phyloP scores from a whole-genome alignment of 345 rosid species.

The Raphanus sativus region DNA sequence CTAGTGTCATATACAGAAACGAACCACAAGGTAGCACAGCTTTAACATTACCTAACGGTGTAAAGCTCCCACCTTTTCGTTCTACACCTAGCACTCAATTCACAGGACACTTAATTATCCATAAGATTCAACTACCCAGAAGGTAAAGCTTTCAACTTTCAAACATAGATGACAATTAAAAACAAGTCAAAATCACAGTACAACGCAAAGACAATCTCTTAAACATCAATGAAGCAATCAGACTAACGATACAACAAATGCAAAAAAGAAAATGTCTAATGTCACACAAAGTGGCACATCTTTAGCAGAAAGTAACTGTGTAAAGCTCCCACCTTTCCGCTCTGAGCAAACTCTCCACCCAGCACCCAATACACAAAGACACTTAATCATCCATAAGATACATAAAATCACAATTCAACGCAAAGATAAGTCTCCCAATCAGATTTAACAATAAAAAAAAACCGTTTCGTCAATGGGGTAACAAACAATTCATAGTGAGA shows the following conservation, averaged over 20 bases:
- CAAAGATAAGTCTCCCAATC: neutral
- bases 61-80: conserved; percentile 7
- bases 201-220: neutral
- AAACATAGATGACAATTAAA: neutral
- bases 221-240: neutral
- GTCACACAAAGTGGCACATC: conserved; percentile 8
- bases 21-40: conserved; percentile 1
- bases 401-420: neutral
- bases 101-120: neutral
- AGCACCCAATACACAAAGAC: neutral
- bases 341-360: neutral
- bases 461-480: neutral
- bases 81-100: conserved; percentile 3
- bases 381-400: neutral
- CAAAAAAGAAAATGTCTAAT: neutral
- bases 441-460: neutral
- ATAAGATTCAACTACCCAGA: neutral
- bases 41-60: neutral
- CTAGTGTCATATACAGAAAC: no score
- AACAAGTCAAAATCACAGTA: neutral
- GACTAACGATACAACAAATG: neutral
- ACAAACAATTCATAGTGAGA: conserved; percentile 1
- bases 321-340: conserved; percentile 17
- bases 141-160: neutral
- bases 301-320: neutral